Evolutionary conservation across 1,284 basidiomycete species (phyloP), one percentile per base, ranked within the genome.

Genomic region (Fistulina hepatica): DNA sequence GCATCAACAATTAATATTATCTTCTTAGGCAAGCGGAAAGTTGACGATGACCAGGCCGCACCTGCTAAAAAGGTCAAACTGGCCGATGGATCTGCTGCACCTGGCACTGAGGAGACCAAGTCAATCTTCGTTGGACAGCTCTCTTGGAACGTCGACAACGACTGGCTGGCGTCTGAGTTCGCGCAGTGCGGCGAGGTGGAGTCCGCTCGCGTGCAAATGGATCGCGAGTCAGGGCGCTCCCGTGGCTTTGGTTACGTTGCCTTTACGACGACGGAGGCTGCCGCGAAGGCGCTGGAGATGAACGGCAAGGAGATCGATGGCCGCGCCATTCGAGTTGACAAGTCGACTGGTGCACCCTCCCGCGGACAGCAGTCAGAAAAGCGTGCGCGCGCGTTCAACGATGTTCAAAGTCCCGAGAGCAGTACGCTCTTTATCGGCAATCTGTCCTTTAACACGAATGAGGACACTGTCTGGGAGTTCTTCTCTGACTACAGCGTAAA

Each of bases 91-190:
- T 60, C 64, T 32, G 70, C 74, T 35, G 59, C 30, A 58, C 63
- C 32, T 64, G 63, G 21, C 61, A 53, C 52, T 17, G 72, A 73
- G 45, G 71, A 75, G 45, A 73, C 69, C 33, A 81, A 73, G 56
- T 82, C 80, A 37, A 74, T 97, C 52, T 98, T 93, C 56, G 90
- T 98, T 49, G 94, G 94, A 39, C 77, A 78, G 47, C 73, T 99
- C 36, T 94, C 90, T 22, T 99, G 92, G 92, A 92, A 91, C 59
- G 82, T 98, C 49, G 94, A 97, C 70, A 86, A 92, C 59, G 94
- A 97, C 61, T 91, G 92, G 75, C 79, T 98, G 48, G 76, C 81
- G 38, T 74, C 80, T 59, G 94, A 97, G 61, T 97, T 99, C 52
- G 78, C 81, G 34, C 69, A 73, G 39, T 93, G 81, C 54, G 94